These are phyloP conservation scores for Pueraria montana DNA, from an alignment of 306 rosid genomes.

Conservation along the genomic window DNA sequence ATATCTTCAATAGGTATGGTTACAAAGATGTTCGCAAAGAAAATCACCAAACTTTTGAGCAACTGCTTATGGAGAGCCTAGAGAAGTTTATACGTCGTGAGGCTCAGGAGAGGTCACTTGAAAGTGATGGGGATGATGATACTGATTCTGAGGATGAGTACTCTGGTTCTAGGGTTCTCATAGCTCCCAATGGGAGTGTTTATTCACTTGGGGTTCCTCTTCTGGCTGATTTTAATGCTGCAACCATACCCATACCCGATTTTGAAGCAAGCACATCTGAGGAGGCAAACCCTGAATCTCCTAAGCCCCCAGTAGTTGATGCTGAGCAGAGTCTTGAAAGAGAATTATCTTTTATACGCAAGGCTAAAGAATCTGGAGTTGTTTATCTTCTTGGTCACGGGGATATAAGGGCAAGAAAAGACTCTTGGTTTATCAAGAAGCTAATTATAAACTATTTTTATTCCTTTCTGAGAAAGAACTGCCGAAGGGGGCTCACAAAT, in stretches of 20 bases:
- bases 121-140: slow-evolving; percentile 90
- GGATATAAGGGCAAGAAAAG: slow-evolving; percentile 92
- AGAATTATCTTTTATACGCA: slow-evolving; percentile 85
- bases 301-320: slow-evolving; percentile 65
- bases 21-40: slow-evolving; percentile 97
- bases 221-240: slow-evolving; percentile 64
- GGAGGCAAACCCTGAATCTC: slow-evolving; percentile 54
- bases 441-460: slow-evolving; percentile 88
- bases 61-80: slow-evolving; percentile 89
- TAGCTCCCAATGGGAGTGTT: slow-evolving; percentile 93
- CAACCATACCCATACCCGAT: slow-evolving; percentile 49
- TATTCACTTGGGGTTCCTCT: slow-evolving; percentile 92
- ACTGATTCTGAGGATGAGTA: slow-evolving; percentile 69
- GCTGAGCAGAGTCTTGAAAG: slow-evolving; percentile 91
- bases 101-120: slow-evolving; percentile 91
- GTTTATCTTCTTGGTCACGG: slow-evolving; percentile 98
- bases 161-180: slow-evolving; percentile 71
- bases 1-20: slow-evolving; percentile 70
- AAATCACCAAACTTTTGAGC: slow-evolving; percentile 91
- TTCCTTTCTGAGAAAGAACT: slow-evolving; percentile 86
- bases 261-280: slow-evolving; percentile 75
- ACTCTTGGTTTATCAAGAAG: slow-evolving; percentile 95
- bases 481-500: slow-evolving; percentile 87
- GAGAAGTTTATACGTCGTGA: slow-evolving; percentile 96
- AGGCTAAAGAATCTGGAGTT: slow-evolving; percentile 92